Evolutionary conservation across 768 basidiomycete species (phyloP).

Genomic region (Udeniomyces megalosporus): DNA sequence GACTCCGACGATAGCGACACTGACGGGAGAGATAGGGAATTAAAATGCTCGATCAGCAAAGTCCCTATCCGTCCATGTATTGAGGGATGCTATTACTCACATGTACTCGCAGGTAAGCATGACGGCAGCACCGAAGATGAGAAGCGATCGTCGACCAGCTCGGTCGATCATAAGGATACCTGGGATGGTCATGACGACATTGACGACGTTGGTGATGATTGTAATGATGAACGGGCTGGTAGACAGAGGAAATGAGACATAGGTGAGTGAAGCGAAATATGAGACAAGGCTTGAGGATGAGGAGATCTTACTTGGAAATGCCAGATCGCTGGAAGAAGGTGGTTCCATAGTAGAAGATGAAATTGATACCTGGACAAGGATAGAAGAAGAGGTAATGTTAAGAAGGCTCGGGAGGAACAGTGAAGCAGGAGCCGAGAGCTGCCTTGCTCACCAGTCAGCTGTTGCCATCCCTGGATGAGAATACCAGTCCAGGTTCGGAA

Average conservation of each 20-base stretch:
- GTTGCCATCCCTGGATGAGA: constrained; percentile 58
- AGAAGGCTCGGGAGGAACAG: constrained; percentile 34
- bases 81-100: too few species aligned
- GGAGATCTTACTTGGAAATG: constrained; percentile 31
- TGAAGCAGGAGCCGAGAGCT: constrained; percentile 43
- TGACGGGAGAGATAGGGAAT: too few species aligned
- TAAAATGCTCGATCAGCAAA: too few species aligned
- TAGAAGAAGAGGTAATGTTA: constrained; percentile 33
- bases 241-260: constrained; percentile 37
- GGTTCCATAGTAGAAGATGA: constrained; percentile 48
- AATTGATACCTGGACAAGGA: too few species aligned
- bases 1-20: constrained; percentile 28
- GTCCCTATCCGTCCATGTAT: too few species aligned
- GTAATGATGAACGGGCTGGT: constrained; percentile 38
- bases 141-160: constrained; percentile 62
- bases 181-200: too few species aligned
- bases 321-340: constrained; percentile 48
- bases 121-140: constrained; percentile 58
- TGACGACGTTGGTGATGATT: constrained; percentile 32
- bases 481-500: constrained; percentile 67
- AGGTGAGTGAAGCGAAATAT: not conserved
- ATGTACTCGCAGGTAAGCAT: constrained; percentile 79
- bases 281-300: not conserved
- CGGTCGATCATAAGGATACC: constrained; percentile 67
- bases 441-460: constrained; percentile 45